Conservation (phyloP, 1,284 basidiomycete species). For the Fomitopsis schrenkii region DNA sequence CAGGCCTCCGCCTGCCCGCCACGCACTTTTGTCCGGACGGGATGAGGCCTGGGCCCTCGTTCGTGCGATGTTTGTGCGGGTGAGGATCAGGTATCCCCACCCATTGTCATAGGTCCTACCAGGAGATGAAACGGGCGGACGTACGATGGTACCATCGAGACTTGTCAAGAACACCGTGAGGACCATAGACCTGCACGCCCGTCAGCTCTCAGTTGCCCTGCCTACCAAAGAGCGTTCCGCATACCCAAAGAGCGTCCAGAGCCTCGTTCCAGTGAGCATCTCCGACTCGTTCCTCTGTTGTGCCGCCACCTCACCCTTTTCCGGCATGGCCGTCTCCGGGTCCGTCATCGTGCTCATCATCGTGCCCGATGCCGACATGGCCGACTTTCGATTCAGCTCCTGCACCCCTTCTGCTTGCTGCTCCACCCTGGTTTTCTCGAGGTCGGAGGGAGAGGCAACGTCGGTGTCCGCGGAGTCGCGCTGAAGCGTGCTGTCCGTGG, state of each 20-base stretch:
- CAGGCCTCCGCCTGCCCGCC: too few species aligned
- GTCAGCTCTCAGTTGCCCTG: not conserved
- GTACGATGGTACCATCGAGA: not conserved
- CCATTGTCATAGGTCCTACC: not conserved
- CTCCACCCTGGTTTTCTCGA: not conserved
- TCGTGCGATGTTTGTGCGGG: too few species aligned
- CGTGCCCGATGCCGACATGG: not conserved
- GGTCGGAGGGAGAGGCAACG: not conserved
- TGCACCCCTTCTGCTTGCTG: not conserved
- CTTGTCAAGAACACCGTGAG: constrained; percentile 1
- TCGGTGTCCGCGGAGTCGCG: not conserved
- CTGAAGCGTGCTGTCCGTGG: not conserved
- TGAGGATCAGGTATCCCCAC: not conserved
- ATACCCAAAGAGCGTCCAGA: not conserved
- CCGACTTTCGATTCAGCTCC: not conserved
- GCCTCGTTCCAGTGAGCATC: not conserved
- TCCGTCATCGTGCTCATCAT: not conserved
- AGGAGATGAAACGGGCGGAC: too few species aligned
- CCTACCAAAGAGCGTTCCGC: not conserved
- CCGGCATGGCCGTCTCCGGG: not conserved
- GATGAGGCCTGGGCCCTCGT: too few species aligned
- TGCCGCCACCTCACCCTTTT: not conserved
- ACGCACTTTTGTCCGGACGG: too few species aligned
- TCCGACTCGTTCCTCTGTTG: not conserved
- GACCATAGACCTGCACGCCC: not conserved